Evolutionary conservation across 345 rosid species (phyloP), one percentile per base, ranked within the genome.

Genomic region (Durio zibethinus): DNA sequence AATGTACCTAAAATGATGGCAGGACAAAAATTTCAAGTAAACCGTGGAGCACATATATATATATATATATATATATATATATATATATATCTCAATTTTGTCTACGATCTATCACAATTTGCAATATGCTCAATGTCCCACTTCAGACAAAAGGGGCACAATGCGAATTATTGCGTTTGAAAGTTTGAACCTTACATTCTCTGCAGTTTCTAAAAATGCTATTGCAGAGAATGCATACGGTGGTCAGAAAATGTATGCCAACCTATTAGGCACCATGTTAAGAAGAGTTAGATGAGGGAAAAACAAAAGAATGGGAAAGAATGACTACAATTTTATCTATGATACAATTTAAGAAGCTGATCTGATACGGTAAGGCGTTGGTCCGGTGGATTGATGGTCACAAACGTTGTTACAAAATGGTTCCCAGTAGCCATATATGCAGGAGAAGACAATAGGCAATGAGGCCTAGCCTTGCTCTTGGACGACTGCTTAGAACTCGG

Each of bases 351-450:
- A 70, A 59, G 63, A 5, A 31, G 50, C 43, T 10, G 21, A n/a
- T 45, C 11, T 70, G 18, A 42, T 0, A 5, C 8, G 9, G 43
- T 4, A 61, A 2, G 20, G 1, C n/a, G 10, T 61, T 12, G 10
- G 18, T 18, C 45, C 29, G 12, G 69, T 35, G 73, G 60, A 65
- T 53, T 21, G 36, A 43, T 11, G 68, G 53, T 78, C 67, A 56
- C 38, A 0, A 50, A 31, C 53, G 75, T 64, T 1, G 25, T 85
- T 83, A 91, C 88, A 94, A 85, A 77, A 95, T 79, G 80, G 92
- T 85, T 76, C 87, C 98, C 81, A 95, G 71, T 43, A 93, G 84
- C 98, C 97, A 95, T 69, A 89, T 52, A 72, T 95, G 97, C 85
- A 95, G 72, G 85, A 95, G 45, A 38, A 95, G 84, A 83, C 94